Evolutionary conservation across 2,329 filamentous ascomycete genomes (phyloP), one percentile per base, ranked within the genome.

Genomic region (Ilyonectria destructans): DNA sequence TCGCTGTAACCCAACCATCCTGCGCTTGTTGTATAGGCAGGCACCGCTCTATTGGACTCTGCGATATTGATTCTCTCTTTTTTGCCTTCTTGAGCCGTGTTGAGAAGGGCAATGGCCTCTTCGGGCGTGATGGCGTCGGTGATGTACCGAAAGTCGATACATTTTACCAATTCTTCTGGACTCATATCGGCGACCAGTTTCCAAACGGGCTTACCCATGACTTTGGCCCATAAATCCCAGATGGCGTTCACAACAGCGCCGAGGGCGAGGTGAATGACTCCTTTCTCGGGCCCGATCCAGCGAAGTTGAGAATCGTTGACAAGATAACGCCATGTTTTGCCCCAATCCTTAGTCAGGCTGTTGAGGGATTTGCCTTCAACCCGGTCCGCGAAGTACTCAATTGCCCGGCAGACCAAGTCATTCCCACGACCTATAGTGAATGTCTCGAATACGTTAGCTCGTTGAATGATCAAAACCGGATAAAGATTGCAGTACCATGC

Each of bases 121-220:
- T 94, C 91, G 0, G 93, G 93, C 0, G 94, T 97, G 71, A 97
- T 87, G 19, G 94, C 94, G 82, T 97, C 95, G 21, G 93, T 96
- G 81, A 97, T 96, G 83, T 97, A 97, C 55, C 95, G 88, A 85
- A 97, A 97, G 83, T 97, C 95, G 79, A 97, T 95, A 83, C 95
- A 95, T 66, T 87, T 83, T 55, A 97, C 94, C 58, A 97, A 90
- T 83, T 97, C 92, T 82, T 96, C 92, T 1, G 95, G 94, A 4
- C 88, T 91, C 93, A 97, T 97, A 73, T 97, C 95, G 9, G 93
- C 92, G 26, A 97, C 92, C 69, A 97, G 91, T 65, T 90, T 88
- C 95, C 95, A 97, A 13, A 97, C 93, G 2, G 95, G 95, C 85
- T 97, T 97, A 71, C 88, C 87, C 33, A 96, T 88, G 3, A 88